Base-by-base conservation (phyloP, 106 monocot genomes). In the Amphibolis antarctica region DNA sequence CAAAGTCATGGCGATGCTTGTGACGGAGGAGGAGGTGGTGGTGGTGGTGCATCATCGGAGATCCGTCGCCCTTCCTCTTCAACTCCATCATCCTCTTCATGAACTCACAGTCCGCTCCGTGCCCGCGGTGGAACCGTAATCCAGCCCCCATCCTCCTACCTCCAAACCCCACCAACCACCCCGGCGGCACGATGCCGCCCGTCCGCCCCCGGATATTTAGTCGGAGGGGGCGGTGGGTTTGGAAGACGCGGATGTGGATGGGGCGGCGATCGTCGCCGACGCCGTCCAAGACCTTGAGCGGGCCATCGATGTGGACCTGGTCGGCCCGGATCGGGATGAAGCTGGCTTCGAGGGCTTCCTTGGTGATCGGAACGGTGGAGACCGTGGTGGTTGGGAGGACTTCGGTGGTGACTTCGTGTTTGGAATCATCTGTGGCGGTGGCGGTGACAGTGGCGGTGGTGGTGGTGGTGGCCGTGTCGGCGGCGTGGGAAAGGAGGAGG, bases 271-370 rank as follows among this genome's bases (percentile, higher is more conserved):
- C 7, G 36, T 1, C 28, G 60, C 18, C 28, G n/a, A n/a, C 42
- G 20, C 60, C 60, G 11, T 60, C 42, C n/a, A 60, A 18, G 42
- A 42, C 60, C 19, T 19, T 15, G 36, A 60, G 36, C 1, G 60
- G 42, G 18, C 60, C 60, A n/a, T 42, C 60, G 60, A 60, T 42
- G 6, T 15, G 30, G 60, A 60, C 9, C 19, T 29, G 1, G 20
- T 60, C 60, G 60, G 11, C 10, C 43, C 60, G 27, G n/a, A 60
- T 12, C 18, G 60, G 60, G 27, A 60, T 60, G 60, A 18, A 43
- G 28, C 42, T 60, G 12, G 21, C n/a, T 11, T 17, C 1, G 10
- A 60, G 60, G 9, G 60, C 25, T 26, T 9, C 4, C 2, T 56
- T 25, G 4, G 12, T 36, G 36, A 36, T 2, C 36, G 36, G 36